Evolutionary conservation across 495 filamentous ascomycete species (phyloP).

Genomic region (Cetradonia linearis): DNA sequence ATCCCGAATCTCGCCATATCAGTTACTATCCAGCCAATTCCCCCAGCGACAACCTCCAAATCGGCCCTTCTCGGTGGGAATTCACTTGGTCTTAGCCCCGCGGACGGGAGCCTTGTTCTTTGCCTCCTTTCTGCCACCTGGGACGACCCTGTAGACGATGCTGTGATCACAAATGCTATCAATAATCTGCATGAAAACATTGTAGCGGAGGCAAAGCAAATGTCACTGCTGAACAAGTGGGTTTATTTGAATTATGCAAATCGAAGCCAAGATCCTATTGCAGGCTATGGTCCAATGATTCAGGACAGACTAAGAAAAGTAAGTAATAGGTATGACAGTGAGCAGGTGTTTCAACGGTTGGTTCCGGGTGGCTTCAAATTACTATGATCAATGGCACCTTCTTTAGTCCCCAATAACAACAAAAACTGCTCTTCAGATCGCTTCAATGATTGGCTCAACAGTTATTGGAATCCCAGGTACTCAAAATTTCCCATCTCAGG

Average conservation of each 20-base stretch:
- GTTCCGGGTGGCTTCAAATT: slow-evolving; percentile 33
- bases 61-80: slow-evolving; percentile 29
- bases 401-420: no score
- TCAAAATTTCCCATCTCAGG: no score
- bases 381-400: no score
- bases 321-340: slow-evolving; percentile 41
- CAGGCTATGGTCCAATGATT: slow-evolving; percentile 39
- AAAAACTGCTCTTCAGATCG: no score
- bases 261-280: slow-evolving; percentile 35
- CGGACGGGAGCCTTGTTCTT: slow-evolving; percentile 20
- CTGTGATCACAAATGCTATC: slow-evolving; percentile 15
- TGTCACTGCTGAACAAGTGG: slow-evolving; percentile 26
- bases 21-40: slow-evolving; percentile 32
- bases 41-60: slow-evolving; percentile 21
- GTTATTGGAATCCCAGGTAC: no score
- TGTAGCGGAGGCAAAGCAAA: slow-evolving; percentile 23
- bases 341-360: slow-evolving; percentile 40
- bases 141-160: slow-evolving; percentile 13
- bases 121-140: not conserved
- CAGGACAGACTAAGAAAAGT: slow-evolving; percentile 30
- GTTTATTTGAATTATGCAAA: slow-evolving; percentile 38
- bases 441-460: no score
- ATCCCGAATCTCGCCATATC: slow-evolving; percentile 27
- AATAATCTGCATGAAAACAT: slow-evolving; percentile 7
- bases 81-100: slow-evolving; percentile 30